These are phyloP conservation scores for Paraphoma sp. DNA, from an alignment of 2,329 filamentous ascomycete genomes.

Conservation along the genomic window DNA sequence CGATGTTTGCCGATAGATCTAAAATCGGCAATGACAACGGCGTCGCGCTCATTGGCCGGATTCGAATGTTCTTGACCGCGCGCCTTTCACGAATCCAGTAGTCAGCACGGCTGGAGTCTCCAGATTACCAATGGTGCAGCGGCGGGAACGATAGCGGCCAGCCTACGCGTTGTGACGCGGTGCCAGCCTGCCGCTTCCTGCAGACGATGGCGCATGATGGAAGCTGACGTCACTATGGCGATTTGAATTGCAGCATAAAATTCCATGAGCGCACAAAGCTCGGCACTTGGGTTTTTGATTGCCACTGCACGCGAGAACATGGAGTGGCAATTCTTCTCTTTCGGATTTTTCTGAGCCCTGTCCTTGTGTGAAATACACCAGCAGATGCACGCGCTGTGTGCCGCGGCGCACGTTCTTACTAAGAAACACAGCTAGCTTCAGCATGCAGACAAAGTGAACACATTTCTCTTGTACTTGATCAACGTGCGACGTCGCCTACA, in stretches of 20 bases:
- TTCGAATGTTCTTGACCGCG: background rate
- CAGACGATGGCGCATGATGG: background rate
- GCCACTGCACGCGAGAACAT: background rate
- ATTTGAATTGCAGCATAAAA: background rate
- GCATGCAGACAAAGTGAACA: too few species aligned
- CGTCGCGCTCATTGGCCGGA: constrained; percentile 14
- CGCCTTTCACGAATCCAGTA: constrained; percentile 6
- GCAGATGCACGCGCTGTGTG: too few species aligned
- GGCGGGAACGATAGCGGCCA: constrained; percentile 5
- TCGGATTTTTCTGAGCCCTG: background rate
- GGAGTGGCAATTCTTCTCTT: background rate
- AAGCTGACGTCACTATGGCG: constrained; percentile 1
- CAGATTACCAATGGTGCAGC: constrained; percentile 18
- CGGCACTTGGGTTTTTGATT: background rate
- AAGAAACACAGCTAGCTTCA: too few species aligned
- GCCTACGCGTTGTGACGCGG: constrained; percentile 16
- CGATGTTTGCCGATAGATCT: constrained; percentile 9
- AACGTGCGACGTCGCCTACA: too few species aligned
- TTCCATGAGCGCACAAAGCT: background rate
- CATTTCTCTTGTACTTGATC: too few species aligned
- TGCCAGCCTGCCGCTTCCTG: background rate
- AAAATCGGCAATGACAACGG: constrained; percentile 14
- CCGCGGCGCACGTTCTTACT: too few species aligned
- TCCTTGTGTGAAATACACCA: too few species aligned
- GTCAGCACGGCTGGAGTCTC: constrained; percentile 19